These are phyloP conservation scores for Apiospora hydei DNA, from an alignment of 2,329 filamentous ascomycete species.

Conservation along the genomic window DNA sequence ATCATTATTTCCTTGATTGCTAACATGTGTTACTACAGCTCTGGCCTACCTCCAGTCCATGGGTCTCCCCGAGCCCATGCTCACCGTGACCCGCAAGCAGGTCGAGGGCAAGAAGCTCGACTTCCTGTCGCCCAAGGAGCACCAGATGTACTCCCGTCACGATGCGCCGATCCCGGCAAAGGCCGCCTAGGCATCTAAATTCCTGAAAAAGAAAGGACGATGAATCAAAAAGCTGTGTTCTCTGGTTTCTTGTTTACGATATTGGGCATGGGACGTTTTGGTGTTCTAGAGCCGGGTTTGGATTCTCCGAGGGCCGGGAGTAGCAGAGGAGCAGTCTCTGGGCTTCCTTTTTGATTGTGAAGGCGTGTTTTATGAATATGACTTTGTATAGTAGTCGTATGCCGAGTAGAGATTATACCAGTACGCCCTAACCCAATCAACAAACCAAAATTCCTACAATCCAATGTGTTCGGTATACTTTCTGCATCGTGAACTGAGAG, in stretches of 20 bases:
- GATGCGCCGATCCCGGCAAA: conserved; percentile 54
- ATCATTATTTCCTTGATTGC: not conserved
- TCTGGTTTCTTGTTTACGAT: not conserved
- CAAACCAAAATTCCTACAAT: not conserved
- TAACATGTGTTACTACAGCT: conserved; percentile 46
- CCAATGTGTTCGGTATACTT: not conserved
- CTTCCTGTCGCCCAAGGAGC: conserved; percentile 63
- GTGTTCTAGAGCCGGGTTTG: conserved; percentile 12
- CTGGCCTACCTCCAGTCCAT: conserved; percentile 69
- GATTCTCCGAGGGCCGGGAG: conserved; percentile 8
- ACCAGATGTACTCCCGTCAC: conserved; percentile 68
- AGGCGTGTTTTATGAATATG: not conserved
- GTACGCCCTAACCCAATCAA: not conserved
- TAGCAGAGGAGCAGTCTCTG: not conserved
- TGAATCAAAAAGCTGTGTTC: not conserved
- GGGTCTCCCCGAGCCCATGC: conserved; percentile 68
- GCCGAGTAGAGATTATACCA: conserved; percentile 16
- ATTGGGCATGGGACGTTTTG: conserved; percentile 18
- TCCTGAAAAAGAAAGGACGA: no score
- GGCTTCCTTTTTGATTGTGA: not conserved
- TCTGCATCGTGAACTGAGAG: not conserved
- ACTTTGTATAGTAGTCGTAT: conserved; percentile 9
- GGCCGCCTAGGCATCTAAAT: conserved; percentile 33
- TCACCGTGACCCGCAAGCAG: conserved; percentile 63
- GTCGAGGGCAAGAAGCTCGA: conserved; percentile 67